Base-by-base conservation (phyloP, 768 basidiomycete species). In the Cystoderma amianthinum region DNA sequence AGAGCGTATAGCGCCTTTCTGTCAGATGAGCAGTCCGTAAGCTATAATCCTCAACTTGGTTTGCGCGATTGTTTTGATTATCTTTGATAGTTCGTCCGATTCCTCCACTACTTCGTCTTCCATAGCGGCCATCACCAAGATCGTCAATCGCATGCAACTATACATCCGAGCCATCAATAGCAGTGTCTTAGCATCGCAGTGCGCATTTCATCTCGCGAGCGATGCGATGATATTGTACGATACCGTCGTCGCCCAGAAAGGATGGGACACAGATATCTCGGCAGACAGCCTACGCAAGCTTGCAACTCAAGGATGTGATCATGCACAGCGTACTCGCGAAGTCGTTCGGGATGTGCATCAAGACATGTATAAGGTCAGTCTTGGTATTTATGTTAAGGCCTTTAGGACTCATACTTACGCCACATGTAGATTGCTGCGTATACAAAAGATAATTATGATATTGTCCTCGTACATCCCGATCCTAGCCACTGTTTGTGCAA, bases 1-100 rank as follows among this genome's bases (percentile, higher is more conserved):
- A n/a, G 63, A 67, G 38, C 59, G 65, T 6, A 54, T 67, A 13
- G 61, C 59, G 3, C 63, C 64, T 9, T 67, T 63, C 42, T 57
- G 54, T 13, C 53, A 50, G 11, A 48, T 65, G 32, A 54, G 53
- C 47, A 51, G 51, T 13, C 46, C 59, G 59, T 65, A 51, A 37
- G 52, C 48, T 30, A 4, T 12, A 34, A 33, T 19, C 23, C 32
- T 42, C 23, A 21, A 11, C 2, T 19, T 39, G 1, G 17, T 20
- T 15, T 34, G 19, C 13, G 17, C 19, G 17, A n/a, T 11, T 51
- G 46, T 13, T 13, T 24, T 10, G 21, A 10, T 19, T 6, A 32
- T 32, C n/a, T n/a, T n/a, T n/a, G n/a, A n/a, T n/a, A n/a, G n/a
- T n/a, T n/a, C n/a, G n/a, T n/a, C n/a, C n/a, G n/a, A n/a, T n/a